Percentiles rank a stretch among this genome's conserved stretches.
Evolutionary conservation across 2,329 filamentous ascomycete genomes (phyloP).

Genomic region (Emergomyces pasteurianus): DNA sequence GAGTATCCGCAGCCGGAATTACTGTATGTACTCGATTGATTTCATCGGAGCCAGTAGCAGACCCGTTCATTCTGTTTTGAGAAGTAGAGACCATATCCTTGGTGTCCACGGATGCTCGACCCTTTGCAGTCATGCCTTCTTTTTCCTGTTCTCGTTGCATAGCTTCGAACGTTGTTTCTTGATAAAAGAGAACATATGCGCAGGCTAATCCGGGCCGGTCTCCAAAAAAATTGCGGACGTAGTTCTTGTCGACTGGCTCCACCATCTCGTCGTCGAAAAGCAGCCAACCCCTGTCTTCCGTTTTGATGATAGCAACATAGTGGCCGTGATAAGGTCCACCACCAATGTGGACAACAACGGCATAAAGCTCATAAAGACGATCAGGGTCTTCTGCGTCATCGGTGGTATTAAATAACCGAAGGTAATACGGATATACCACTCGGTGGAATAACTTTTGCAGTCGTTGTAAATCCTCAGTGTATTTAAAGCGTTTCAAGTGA

Average conservation of each 20-base stretch:
- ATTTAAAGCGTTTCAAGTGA: slow-evolving; percentile 96
- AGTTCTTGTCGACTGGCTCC: slow-evolving; percentile 92
- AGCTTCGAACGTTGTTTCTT: slow-evolving; percentile 66
- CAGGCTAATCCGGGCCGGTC: slow-evolving; percentile 84
- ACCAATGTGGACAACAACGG: slow-evolving; percentile 93
- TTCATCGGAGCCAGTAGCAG: slow-evolving; percentile 17
- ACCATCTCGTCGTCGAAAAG: slow-evolving; percentile 98
- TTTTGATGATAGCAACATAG: slow-evolving; percentile 97
- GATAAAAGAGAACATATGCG: slow-evolving; percentile 95
- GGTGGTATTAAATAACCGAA: slow-evolving; percentile 94
- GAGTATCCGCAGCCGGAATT: slow-evolving; percentile 27
- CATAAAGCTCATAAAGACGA: slow-evolving; percentile 89
- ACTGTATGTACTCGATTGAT: slow-evolving; percentile 30
- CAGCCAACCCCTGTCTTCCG: slow-evolving; percentile 87
- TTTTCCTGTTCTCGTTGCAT: slow-evolving; percentile 69
- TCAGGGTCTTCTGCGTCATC: slow-evolving; percentile 91
- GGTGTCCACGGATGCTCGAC: slow-evolving; percentile 37
- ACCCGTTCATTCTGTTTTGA: slow-evolving; percentile 22
- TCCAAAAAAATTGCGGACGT: slow-evolving; percentile 93
- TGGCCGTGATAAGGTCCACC: slow-evolving; percentile 95
- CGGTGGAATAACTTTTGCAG: slow-evolving; percentile 94
- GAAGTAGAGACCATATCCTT: slow-evolving; percentile 14
- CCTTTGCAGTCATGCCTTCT: slow-evolving; percentile 43
- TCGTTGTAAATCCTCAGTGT: slow-evolving; percentile 86
- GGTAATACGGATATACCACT: slow-evolving; percentile 92